Base-by-base conservation (phyloP, 2,329 filamentous ascomycete species). In the Aureobasidium lini region DNA sequence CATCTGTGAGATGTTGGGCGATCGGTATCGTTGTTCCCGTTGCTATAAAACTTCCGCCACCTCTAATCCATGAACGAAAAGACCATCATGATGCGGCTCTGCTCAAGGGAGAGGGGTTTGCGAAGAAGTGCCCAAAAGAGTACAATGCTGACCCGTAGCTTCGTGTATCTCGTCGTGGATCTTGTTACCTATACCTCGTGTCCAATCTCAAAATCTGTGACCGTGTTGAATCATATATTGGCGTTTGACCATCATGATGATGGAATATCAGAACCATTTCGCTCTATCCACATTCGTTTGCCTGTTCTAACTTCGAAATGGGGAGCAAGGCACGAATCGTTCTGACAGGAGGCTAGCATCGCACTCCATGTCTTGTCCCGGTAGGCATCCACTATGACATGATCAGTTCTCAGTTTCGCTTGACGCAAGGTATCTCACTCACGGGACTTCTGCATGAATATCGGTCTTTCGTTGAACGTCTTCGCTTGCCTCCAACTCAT, bases 401-500 rank as follows among this genome's bases (percentile, higher is more conserved):
- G 2, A 18, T 44, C 34, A 46, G 34, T 16, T 9, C 18, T 15
- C n/a, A 1, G 6, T 10, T 6, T 4, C 29, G 37, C 6, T 23
- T 1, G 2, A 6, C 6, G 4, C 1, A 6, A 15, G 29, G 31
- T 9, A 44, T 48, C 60, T 52, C 48, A 88, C 91, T 85, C 78
- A 96, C 92, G 77, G 67, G 92, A 92, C 79, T 90, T 86, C 73
- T 96, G 93, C 67, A 96, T 77, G 73, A 96, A 96, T 49, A 96
- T 80, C 42, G 87, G 90, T 66, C 90, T 83, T 11, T 88, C 89
- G 1, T 91, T 87, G 77, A 97, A 96, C 10, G 93, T 89, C 68
- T 93, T 82, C 71, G 91, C 94, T 76, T 97, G 93, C 58, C 92
- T 86, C 93, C 94, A 99, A 50, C 90, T 92, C 89, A 99, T 95